Evolutionary conservation across 1,139 yeast species (phyloP), one percentile per base, ranked within the genome.

Genomic region (Hyphopichia fennica): DNA sequence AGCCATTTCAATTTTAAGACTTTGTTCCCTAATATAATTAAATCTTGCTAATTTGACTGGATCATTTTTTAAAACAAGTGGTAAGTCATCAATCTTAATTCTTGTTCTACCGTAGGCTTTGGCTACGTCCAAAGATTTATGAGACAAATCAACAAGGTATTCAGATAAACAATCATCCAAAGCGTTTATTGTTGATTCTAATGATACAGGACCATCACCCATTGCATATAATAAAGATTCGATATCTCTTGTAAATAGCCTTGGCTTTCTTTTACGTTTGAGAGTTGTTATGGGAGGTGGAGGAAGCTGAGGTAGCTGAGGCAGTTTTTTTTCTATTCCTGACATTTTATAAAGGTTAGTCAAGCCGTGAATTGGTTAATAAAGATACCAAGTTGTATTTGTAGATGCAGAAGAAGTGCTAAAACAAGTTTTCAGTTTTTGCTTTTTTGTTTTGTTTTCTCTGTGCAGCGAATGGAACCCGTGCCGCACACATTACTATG

Each of bases 11-110:
- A 91, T 89, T 54, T 80, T 82, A 53, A 82, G 82, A 52, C 87
- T 89, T 59, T 87, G 77, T 39, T 80, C 77, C 44, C 88, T 75
- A 51, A 91, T 77, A 58, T 90, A 95, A 51, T 87, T 85, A 30
- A 90, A 81, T 60, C 98, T 78, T 11, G 96, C 95, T 39, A 89
- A 74, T 58, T 90, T 91, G 43, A 82, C 75, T 1, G 95, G 87
- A 54, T 91, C 98, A 50, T 84, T 80, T 36, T 96, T 71, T 44
- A 91, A 67, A 0, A 89, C 95, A 66, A 89, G 89, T 52, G 86
- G 87, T 65, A 91, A 82, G 60, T 91, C 98, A 47, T 89, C 96
- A 41, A 90, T 84, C 55, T 86, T 85, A 48, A 91, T 81, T 60
- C 95, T 82, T 41, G 79, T 79, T 38, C 95, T 73, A 36, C 84